These are phyloP conservation scores for Wickerhamomyces silvicola DNA, from an alignment of 805 yeast species.

Conservation along the genomic window DNA sequence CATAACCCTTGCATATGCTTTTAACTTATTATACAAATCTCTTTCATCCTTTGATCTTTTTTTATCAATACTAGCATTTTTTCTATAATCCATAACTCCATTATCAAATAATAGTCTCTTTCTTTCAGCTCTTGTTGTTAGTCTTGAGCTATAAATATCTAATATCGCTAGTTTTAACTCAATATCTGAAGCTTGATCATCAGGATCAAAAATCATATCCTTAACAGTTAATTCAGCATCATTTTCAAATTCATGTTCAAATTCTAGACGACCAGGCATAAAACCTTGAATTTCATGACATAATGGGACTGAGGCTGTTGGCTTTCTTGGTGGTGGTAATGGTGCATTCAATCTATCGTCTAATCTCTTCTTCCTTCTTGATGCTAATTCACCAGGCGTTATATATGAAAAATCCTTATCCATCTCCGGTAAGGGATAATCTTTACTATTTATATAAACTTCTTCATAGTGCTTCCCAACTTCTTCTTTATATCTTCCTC, in stretches of 20 bases:
- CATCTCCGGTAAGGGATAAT: conserved; percentile 88
- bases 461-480: conserved; percentile 77
- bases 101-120: conserved; percentile 78
- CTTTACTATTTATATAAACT: conserved; percentile 58
- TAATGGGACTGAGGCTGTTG: conserved; percentile 87
- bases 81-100: conserved; percentile 76
- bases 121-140: conserved; percentile 89
- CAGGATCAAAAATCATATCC: conserved; percentile 93
- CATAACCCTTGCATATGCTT: conserved; percentile 77
- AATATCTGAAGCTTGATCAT: conserved; percentile 81
- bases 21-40: conserved; percentile 66
- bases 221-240: conserved; percentile 93
- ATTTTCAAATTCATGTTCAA: conserved; percentile 93
- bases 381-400: conserved; percentile 62
- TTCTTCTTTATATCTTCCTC: conserved; percentile 87
- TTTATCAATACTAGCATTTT: conserved; percentile 76
- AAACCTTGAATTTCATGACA: conserved; percentile 97
- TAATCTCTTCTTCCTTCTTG: conserved; percentile 59
- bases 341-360: conserved; percentile 69
- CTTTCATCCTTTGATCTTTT: conserved; percentile 84
- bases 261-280: conserved; percentile 98
- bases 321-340: conserved; percentile 80
- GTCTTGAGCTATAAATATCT: conserved; percentile 83
- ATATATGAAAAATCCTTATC: conserved; percentile 57
- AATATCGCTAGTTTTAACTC: conserved; percentile 82